phyloP scores from a whole-genome alignment of 2,329 filamentous ascomycete species.

The Blastomyces gilchristii region DNA sequence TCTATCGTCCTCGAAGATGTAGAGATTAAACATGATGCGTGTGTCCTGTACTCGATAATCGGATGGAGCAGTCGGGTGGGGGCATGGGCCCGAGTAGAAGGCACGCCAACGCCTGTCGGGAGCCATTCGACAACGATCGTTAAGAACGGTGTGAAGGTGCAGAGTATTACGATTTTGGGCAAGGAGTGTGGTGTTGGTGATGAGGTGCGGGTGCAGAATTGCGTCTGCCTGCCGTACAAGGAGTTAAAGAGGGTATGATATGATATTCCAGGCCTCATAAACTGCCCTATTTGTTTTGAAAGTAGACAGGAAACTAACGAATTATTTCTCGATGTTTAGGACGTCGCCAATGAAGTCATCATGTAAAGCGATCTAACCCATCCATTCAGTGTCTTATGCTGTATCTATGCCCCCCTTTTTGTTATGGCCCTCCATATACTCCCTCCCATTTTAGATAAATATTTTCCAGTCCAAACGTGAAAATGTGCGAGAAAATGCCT shows the following conservation, averaged over 20 bases:
- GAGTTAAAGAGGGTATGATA: constrained; percentile 92
- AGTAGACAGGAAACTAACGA: constrained; percentile 23
- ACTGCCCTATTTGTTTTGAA: not conserved
- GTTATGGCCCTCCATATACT: not conserved
- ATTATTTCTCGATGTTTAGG: constrained; percentile 18
- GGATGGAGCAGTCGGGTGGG: constrained; percentile 94
- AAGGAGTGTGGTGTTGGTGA: constrained; percentile 93
- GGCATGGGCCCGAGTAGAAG: constrained; percentile 96
- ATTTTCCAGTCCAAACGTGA: not conserved
- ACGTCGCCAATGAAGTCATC: constrained; percentile 56
- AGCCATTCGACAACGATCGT: constrained; percentile 91
- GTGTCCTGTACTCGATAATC: constrained; percentile 89
- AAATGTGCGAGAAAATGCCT: not conserved
- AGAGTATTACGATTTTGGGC: constrained; percentile 93
- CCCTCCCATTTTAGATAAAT: not conserved
- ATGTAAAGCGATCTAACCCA: constrained; percentile 52
- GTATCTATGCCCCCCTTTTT: not conserved
- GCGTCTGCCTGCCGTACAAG: constrained; percentile 94
- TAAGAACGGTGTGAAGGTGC: constrained; percentile 97
- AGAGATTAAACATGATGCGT: constrained; percentile 94
- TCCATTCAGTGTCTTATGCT: not conserved
- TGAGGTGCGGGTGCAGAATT: constrained; percentile 94
- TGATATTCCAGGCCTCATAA: constrained; percentile 29
- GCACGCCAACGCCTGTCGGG: constrained; percentile 73
- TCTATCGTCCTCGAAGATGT: constrained; percentile 89